These are phyloP conservation scores for Chlamydomonas schloesseri DNA, from an alignment of 139 green algal genomes.

Conservation along the genomic window DNA sequence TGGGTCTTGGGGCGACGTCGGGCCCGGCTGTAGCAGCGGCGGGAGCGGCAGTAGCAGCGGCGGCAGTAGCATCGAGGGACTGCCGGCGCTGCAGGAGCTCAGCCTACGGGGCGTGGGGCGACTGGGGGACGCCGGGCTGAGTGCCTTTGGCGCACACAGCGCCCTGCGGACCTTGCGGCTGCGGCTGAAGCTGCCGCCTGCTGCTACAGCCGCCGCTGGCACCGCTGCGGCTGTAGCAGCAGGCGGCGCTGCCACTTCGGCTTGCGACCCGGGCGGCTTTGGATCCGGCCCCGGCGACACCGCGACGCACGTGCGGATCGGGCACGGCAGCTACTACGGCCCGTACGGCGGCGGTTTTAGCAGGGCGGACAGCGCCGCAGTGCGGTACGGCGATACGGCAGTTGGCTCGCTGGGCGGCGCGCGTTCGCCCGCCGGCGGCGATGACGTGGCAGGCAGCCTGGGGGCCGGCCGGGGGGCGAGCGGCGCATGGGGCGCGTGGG, in stretches of 20 bases:
- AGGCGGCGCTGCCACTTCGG: neutral
- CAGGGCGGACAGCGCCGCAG: neutral
- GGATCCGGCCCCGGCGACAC: too few species aligned
- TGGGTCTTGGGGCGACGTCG: too few species aligned
- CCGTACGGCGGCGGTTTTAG: neutral
- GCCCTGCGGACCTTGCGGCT: neutral
- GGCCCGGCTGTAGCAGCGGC: too few species aligned
- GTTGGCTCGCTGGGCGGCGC: too few species aligned
- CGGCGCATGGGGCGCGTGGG: too few species aligned
- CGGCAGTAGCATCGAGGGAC: too few species aligned
- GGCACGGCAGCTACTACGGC: constrained; percentile 17
- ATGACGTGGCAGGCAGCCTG: too few species aligned
- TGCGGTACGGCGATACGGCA: too few species aligned
- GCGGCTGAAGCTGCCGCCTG: neutral
- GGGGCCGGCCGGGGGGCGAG: too few species aligned
- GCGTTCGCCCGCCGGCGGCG: too few species aligned
- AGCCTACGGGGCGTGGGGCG: neutral
- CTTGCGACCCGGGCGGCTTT: neutral
- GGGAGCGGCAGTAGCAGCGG: too few species aligned
- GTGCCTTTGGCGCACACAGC: neutral
- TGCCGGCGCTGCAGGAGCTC: constrained; percentile 5
- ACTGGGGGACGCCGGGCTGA: neutral
- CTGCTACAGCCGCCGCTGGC: neutral
- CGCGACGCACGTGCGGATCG: neutral
- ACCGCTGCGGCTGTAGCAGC: neutral